Conservation (phyloP, 2,329 filamentous ascomycete genomes). For the Podosphaera aphanis region DNA sequence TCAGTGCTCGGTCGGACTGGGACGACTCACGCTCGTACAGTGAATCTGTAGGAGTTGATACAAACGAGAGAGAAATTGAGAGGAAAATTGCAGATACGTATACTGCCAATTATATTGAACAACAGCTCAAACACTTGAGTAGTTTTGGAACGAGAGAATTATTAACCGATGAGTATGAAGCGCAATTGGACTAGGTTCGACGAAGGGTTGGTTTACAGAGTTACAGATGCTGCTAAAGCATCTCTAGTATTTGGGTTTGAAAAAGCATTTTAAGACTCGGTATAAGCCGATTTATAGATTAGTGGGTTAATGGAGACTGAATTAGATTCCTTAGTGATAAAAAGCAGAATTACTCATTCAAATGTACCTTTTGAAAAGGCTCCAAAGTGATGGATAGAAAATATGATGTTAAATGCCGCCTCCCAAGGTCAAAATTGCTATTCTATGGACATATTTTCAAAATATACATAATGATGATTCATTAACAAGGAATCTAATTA, state of each 20-base stretch:
- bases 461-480: no score
- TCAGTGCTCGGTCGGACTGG: slow-evolving; percentile 66
- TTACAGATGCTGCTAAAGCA: neutral
- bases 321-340: neutral
- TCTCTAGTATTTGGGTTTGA: neutral
- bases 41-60: slow-evolving; percentile 24
- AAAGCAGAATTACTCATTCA: neutral
- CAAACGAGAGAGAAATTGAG: slow-evolving; percentile 27
- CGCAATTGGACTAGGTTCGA: slow-evolving; percentile 23
- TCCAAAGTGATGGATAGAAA: no score
- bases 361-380: no score
- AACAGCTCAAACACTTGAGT: slow-evolving; percentile 54
- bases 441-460: no score
- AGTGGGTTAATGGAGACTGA: neutral
- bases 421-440: no score
- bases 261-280: no score
- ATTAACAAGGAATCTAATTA: no score
- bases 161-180: slow-evolving; percentile 35
- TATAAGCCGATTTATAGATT: no score
- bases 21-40: slow-evolving; percentile 20
- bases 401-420: no score
- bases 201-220: neutral
- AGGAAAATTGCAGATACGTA: slow-evolving; percentile 39
- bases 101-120: slow-evolving; percentile 58
- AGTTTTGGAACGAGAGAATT: slow-evolving; percentile 19